Evolutionary conservation across 2,329 filamentous ascomycete species (phyloP).

Genomic region (Fusarium sp.): DNA sequence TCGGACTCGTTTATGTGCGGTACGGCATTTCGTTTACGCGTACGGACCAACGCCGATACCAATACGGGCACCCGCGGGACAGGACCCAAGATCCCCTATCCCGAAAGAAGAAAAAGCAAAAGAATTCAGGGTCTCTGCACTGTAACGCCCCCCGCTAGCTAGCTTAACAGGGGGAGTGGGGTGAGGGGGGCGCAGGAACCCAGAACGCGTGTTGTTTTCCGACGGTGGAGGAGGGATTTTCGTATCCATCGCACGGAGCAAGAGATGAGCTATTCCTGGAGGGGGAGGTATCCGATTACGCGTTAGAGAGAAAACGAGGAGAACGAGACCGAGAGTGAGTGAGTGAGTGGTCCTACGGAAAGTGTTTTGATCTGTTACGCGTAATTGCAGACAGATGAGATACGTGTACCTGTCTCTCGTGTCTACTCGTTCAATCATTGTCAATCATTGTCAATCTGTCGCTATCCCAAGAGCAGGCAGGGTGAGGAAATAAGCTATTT

Average conservation of each 20-base stretch:
- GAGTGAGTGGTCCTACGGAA: background rate
- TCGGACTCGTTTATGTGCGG: background rate
- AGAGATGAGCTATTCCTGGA: background rate
- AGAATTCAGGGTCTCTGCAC: slow-evolving; percentile 7
- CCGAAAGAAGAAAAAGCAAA: background rate
- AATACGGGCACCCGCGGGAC: background rate
- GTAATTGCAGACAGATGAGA: background rate
- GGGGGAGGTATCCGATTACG: slow-evolving; percentile 19
- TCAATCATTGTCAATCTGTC: background rate
- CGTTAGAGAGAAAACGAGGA: background rate
- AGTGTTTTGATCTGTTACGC: slow-evolving; percentile 7
- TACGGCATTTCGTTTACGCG: background rate
- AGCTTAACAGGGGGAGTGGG: background rate
- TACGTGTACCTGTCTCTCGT: background rate
- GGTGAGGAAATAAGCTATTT: background rate
- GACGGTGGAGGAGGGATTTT: slow-evolving; percentile 17
- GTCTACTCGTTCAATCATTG: background rate
- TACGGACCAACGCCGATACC: background rate
- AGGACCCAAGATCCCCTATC: background rate
- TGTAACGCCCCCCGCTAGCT: background rate
- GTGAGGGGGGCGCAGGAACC: background rate
- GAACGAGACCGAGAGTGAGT: background rate
- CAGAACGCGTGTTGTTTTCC: slow-evolving; percentile 4
- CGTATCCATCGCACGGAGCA: slow-evolving; percentile 4
- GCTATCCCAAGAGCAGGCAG: background rate